Evolutionary conservation across 306 rosid genomes (phyloP).

Genomic region (Heteromeles arbutifolia): DNA sequence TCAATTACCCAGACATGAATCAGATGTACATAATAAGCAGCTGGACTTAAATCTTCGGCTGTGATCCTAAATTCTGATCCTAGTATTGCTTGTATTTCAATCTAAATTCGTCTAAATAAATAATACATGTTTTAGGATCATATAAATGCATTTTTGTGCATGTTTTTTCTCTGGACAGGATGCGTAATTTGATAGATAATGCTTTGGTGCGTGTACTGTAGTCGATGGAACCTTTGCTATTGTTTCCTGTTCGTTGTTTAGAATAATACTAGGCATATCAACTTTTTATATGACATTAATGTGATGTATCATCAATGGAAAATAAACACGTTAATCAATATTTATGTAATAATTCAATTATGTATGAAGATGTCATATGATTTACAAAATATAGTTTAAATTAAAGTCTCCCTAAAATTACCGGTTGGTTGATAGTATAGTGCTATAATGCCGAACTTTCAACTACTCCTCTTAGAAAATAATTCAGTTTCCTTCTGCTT

Average conservation of each 20-base stretch:
- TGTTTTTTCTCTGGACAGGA: too few species aligned
- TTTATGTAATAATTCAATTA: too few species aligned
- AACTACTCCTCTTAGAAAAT: not conserved
- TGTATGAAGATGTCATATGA: too few species aligned
- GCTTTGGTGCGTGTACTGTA: not conserved
- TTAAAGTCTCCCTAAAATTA: too few species aligned
- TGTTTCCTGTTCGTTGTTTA: not conserved
- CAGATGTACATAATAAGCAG: constrained; percentile 19
- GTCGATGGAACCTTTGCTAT: not conserved
- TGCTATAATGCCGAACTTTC: not conserved
- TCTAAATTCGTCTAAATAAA: not conserved
- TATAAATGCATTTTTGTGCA: too few species aligned
- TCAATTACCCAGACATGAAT: constrained; percentile 23
- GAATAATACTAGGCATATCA: too few species aligned
- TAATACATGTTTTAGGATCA: not conserved
- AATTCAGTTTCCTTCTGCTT: not conserved
- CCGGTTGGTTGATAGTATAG: not conserved
- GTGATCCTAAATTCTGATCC: constrained; percentile 13
- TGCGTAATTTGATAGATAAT: too few species aligned
- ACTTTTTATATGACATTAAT: too few species aligned
- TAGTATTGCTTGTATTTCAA: not conserved
- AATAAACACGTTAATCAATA: too few species aligned
- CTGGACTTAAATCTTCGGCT: constrained; percentile 63
- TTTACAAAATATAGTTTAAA: too few species aligned
- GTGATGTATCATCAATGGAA: accelerated